Conservation (phyloP, 2,329 filamentous ascomycete genomes). For the Stagonosporopsis chrysanthemi region DNA sequence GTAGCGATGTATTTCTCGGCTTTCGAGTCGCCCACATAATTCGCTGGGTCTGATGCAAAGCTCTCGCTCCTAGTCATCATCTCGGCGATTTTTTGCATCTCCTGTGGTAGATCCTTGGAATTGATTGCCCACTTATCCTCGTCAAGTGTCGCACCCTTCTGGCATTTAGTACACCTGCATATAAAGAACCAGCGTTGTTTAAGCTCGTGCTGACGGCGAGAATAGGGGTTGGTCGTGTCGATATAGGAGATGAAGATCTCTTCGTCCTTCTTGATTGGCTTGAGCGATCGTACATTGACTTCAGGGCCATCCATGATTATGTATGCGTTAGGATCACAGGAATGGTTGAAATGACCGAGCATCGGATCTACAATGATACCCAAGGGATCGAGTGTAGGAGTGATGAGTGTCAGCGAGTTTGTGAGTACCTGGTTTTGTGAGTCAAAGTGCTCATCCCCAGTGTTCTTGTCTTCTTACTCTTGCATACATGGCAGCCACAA, state of each 20-base stretch:
- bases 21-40: slow-evolving; percentile 34
- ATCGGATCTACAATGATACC: slow-evolving; percentile 66
- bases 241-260: slow-evolving; percentile 70
- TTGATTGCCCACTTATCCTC: slow-evolving; percentile 54
- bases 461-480: slow-evolving; percentile 42
- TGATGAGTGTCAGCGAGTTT: slow-evolving; percentile 66
- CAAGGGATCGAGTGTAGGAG: slow-evolving; percentile 63
- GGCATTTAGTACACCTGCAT: slow-evolving; percentile 64
- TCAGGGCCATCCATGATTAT: slow-evolving; percentile 64
- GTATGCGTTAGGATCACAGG: slow-evolving; percentile 66
- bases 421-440: slow-evolving; percentile 56
- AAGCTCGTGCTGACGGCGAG: slow-evolving; percentile 62
- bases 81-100: slow-evolving; percentile 34
- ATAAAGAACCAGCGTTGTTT: slow-evolving; percentile 64
- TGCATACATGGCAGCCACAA: slow-evolving; percentile 55
- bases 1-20: slow-evolving; percentile 39
- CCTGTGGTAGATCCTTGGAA: slow-evolving; percentile 36
- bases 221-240: slow-evolving; percentile 62
- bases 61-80: slow-evolving; percentile 25
- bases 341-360: slow-evolving; percentile 66
- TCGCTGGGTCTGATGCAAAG: slow-evolving; percentile 29
- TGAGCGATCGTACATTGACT: slow-evolving; percentile 60
- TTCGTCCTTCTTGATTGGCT: slow-evolving; percentile 60
- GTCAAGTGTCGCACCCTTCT: slow-evolving; percentile 39
- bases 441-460: not conserved